Conservation (phyloP, 2,329 filamentous ascomycete species). For the Xylaria sp. region DNA sequence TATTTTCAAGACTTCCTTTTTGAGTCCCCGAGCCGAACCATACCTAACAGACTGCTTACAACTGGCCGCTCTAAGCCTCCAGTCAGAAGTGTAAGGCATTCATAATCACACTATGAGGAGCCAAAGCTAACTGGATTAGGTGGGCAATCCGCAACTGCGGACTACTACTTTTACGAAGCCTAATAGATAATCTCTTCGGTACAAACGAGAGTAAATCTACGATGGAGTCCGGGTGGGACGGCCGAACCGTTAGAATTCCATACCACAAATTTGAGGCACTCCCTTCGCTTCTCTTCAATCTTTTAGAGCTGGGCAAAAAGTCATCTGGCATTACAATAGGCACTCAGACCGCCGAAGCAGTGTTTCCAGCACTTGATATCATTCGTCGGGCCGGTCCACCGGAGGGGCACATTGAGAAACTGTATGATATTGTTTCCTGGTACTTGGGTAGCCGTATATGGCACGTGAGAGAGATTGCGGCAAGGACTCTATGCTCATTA, state of each 20-base stretch:
- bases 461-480: conserved; percentile 85
- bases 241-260: conserved; percentile 71
- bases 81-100: conserved; percentile 74
- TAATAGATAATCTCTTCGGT: conserved; percentile 83
- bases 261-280: conserved; percentile 76
- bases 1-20: conserved; percentile 84
- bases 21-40: conserved; percentile 77
- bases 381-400: conserved; percentile 78
- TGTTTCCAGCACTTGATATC: conserved; percentile 87
- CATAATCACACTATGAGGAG: background rate
- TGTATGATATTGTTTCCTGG: conserved; percentile 67
- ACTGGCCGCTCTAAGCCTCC: conserved; percentile 82
- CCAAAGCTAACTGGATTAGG: conserved; percentile 54
- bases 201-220: conserved; percentile 75
- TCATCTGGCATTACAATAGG: conserved; percentile 49
- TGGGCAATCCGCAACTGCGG: conserved; percentile 98
- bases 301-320: conserved; percentile 66
- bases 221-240: conserved; percentile 72
- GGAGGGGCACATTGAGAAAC: conserved; percentile 62
- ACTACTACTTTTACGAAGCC: conserved; percentile 84
- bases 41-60: conserved; percentile 79
- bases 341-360: conserved; percentile 70
- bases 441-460: conserved; percentile 78
- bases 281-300: conserved; percentile 69
- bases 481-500: conserved; percentile 75